Percentiles rank a stretch among this genome's conserved stretches.
phyloP scores from a whole-genome alignment of 768 basidiomycete genomes.

The Lactarius pseudohatsudake region DNA sequence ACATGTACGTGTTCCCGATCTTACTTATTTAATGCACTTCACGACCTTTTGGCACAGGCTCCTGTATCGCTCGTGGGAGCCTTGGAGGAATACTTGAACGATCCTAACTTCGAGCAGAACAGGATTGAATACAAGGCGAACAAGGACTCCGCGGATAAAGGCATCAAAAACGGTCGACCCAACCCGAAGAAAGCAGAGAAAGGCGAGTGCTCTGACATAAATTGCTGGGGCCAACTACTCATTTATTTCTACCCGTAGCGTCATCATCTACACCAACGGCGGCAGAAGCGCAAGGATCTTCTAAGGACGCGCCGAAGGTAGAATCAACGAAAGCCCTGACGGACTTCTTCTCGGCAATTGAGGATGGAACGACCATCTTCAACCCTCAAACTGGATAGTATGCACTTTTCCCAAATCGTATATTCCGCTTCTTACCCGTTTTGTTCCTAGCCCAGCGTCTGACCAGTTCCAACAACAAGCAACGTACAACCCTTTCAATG shows the following conservation, averaged over 20 bases:
- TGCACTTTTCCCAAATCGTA: conserved; percentile 13
- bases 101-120: conserved; percentile 97
- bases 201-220: conserved; percentile 33
- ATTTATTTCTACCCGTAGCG: conserved; percentile 20
- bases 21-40: neutral
- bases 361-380: conserved; percentile 71
- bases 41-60: conserved; percentile 50
- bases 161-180: conserved; percentile 30
- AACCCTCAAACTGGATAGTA: conserved; percentile 63
- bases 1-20: conserved; percentile 54
- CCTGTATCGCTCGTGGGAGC: conserved; percentile 93
- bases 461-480: conserved; percentile 59
- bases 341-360: conserved; percentile 91
- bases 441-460: conserved; percentile 43
- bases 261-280: conserved; percentile 33
- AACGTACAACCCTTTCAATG: conserved; percentile 76
- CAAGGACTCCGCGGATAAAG: conserved; percentile 61
- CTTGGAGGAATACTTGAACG: conserved; percentile 92
- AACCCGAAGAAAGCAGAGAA: conserved; percentile 31
- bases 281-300: conserved; percentile 34
- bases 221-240: neutral
- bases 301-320: conserved; percentile 34
- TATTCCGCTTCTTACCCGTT: conserved; percentile 11
- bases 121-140: conserved; percentile 86
- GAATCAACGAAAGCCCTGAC: conserved; percentile 51